Conservation (phyloP, 768 basidiomycete genomes). For the Tricholoma matsutake region DNA sequence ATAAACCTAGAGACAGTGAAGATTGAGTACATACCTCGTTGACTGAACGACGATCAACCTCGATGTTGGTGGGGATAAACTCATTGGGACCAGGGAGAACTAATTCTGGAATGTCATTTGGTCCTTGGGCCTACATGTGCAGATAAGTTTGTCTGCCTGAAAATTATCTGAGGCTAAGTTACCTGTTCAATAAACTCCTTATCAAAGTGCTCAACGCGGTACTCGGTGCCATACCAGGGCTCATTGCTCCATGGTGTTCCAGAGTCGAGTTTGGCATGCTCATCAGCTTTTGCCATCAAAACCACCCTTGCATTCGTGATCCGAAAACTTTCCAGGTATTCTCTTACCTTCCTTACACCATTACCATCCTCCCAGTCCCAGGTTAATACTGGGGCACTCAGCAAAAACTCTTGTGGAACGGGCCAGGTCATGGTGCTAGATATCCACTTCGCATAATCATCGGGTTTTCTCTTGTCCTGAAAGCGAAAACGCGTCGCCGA, state of each 20-base stretch:
- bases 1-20: background rate
- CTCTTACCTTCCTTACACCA: slow-evolving; percentile 51
- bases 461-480: slow-evolving; percentile 77
- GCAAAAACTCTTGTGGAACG: slow-evolving; percentile 69
- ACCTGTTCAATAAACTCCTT: slow-evolving; percentile 58
- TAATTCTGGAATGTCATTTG: slow-evolving; percentile 65
- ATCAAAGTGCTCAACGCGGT: slow-evolving; percentile 70
- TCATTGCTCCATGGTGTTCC: slow-evolving; percentile 65
- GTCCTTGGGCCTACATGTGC: slow-evolving; percentile 52
- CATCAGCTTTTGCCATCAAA: slow-evolving; percentile 75
- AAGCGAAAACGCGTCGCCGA: slow-evolving; percentile 80
- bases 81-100: slow-evolving; percentile 82
- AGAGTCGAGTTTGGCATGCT: slow-evolving; percentile 46
- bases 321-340: slow-evolving; percentile 58
- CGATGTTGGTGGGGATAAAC: slow-evolving; percentile 85
- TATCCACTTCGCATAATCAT: slow-evolving; percentile 75
- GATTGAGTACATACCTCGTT: slow-evolving; percentile 41
- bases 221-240: slow-evolving; percentile 91
- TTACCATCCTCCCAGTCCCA: slow-evolving; percentile 67
- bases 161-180: slow-evolving; percentile 2
- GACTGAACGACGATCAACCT: slow-evolving; percentile 75
- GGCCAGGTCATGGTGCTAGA: slow-evolving; percentile 78
- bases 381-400: slow-evolving; percentile 67
- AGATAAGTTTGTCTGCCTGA: slow-evolving; percentile 1
- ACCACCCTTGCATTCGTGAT: slow-evolving; percentile 64